Evolutionary conservation across 345 rosid species (phyloP), one percentile per base, ranked within the genome.

Genomic region (Camelina sativa): DNA sequence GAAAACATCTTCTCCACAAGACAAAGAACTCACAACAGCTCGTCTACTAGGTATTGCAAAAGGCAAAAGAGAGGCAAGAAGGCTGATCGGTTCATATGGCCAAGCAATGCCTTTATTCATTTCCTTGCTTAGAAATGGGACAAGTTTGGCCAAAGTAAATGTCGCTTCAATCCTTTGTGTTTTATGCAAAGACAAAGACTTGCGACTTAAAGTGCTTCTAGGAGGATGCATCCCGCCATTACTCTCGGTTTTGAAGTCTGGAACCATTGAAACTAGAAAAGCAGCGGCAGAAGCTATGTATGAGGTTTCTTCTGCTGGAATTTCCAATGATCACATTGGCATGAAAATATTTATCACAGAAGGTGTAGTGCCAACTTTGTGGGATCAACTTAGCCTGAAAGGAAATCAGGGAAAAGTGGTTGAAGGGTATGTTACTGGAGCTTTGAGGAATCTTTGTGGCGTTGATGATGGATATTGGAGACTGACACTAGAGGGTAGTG

Each of bases 151-250:
- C 63, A 93, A 89, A 85, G 84, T 83, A n/a, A 84, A 93, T 78
- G 93, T 88, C 60, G 96, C 98, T 54, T 85, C 83, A 41, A 84
- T 82, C 60, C 88, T 93, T 6, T 86, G 89, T 77, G 82, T 77
- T 67, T 63, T 93, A 69, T 91, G 94, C 85, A 85, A 86, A 85
- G 92, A 93, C 73, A 89, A 88, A 44, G 94, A 89, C 43, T 80
- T 93, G 70, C 85, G 94, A 66, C 67, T 91, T 43, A 87, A 89
- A 86, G 94, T 93, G 63, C 96, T 93, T 72, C 87, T 91, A 7
- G 98, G 97, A 62, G 98, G 98, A 63, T 93, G 98, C 79, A 83
- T 91, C 71, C 98, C 96, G 3, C 96, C 98, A n/a, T 72, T 93
- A 65, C 97, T 93, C 72, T 85, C 88, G 1, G 85, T 88, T 82